These are phyloP conservation scores for Clarireedia paspali DNA, from an alignment of 2,329 filamentous ascomycete species.

Conservation along the genomic window DNA sequence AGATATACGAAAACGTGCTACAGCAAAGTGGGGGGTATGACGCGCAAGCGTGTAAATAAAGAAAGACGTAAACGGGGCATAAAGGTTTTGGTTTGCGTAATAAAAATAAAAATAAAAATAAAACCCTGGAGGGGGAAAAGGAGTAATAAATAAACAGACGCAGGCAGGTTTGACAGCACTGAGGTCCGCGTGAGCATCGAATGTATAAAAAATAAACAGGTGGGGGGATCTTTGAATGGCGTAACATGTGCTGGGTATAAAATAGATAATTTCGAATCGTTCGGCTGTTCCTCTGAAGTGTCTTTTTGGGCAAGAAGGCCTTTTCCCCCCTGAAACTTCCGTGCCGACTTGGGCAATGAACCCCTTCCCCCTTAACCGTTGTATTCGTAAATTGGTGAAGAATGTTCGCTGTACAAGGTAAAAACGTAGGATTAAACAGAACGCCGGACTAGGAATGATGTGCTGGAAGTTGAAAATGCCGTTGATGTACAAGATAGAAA, in stretches of 20 bases:
- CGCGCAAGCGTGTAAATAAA: neutral
- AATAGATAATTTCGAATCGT: neutral
- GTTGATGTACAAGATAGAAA: conserved; percentile 1
- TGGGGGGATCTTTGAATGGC: neutral
- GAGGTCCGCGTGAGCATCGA: conserved; percentile 7
- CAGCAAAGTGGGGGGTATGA: neutral
- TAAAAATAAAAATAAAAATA: neutral
- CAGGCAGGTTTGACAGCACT: neutral
- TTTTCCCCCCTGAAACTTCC: no score
- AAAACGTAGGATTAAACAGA: no score
- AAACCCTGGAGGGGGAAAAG: neutral
- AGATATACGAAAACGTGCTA: neutral
- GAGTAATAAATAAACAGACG: neutral
- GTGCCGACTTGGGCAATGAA: no score
- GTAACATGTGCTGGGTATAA: conserved; percentile 3
- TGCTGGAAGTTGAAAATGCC: no score
- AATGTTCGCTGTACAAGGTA: no score
- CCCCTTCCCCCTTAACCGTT: no score
- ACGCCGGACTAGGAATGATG: no score
- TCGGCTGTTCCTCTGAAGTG: neutral
- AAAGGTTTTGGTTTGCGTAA: neutral
- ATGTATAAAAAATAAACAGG: neutral
- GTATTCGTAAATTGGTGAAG: no score
- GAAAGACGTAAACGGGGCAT: neutral
- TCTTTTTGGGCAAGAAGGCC: neutral